These are phyloP conservation scores for Dactylella cylindrospora DNA, from an alignment of 2,329 filamentous ascomycete genomes.

Conservation along the genomic window DNA sequence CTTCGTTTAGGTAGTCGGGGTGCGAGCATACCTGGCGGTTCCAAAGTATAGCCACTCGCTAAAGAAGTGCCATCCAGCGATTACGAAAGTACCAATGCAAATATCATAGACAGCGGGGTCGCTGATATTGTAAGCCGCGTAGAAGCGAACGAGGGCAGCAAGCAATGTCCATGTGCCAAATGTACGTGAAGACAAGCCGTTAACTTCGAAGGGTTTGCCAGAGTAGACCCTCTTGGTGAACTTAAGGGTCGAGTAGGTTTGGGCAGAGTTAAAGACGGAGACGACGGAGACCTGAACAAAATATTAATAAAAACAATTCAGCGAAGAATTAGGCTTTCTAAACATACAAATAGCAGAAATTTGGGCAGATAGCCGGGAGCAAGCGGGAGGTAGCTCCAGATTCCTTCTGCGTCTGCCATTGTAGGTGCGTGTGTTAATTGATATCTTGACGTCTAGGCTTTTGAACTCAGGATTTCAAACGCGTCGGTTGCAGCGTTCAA, in stretches of 20 bases:
- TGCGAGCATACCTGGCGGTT: constrained; percentile 64
- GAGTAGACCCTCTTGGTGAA: constrained; percentile 88
- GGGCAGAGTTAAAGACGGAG: constrained; percentile 79
- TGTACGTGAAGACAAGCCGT: constrained; percentile 67
- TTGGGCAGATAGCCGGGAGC: constrained; percentile 46
- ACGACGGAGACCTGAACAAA: constrained; percentile 70
- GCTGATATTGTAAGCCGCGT: constrained; percentile 79
- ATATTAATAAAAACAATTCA: neutral
- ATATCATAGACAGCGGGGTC: constrained; percentile 75
- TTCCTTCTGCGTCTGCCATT: constrained; percentile 18
- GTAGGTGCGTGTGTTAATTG: neutral
- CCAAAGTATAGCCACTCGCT: constrained; percentile 79
- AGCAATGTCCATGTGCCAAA: constrained; percentile 89
- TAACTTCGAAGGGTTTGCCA: constrained; percentile 56
- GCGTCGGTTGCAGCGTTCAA: constrained; percentile 26
- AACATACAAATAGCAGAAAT: constrained; percentile 47
- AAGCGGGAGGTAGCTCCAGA: constrained; percentile 45
- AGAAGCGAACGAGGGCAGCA: constrained; percentile 73
- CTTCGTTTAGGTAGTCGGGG: neutral
- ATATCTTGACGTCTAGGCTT: no score
- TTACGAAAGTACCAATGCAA: constrained; percentile 75
- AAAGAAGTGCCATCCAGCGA: constrained; percentile 76
- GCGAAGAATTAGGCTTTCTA: neutral
- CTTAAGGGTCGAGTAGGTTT: constrained; percentile 76
- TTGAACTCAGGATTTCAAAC: constrained; percentile 3